Percentiles rank a stretch among this genome's conserved stretches.
Conservation (phyloP, 1,284 basidiomycete genomes). For the Baeospora myosura region DNA sequence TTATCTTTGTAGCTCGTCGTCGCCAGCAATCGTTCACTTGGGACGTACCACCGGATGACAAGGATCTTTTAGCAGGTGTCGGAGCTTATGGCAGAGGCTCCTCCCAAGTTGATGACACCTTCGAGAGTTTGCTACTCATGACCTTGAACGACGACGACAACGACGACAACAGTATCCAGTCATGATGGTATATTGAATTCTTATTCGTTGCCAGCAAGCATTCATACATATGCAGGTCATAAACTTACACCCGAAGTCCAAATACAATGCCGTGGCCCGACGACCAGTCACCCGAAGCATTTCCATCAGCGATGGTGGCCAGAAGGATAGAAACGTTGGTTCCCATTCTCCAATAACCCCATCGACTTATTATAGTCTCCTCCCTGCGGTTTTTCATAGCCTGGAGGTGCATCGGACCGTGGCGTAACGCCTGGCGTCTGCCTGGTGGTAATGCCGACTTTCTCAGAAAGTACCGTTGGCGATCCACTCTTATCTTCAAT, state of each 20-base stretch:
- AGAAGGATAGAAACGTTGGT: conserved; percentile 29
- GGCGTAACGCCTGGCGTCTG: conserved; percentile 33
- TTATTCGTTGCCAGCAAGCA: too few relatives aligned
- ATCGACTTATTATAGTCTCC: conserved; percentile 46
- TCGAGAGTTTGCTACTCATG: conserved; percentile 64
- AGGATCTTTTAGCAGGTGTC: conserved; percentile 47
- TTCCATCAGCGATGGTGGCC: too few relatives aligned
- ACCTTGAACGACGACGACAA: conserved; percentile 26
- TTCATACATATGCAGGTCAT: too few relatives aligned
- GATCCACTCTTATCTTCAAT: conserved; percentile 16
- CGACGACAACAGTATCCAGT: too few relatives aligned
- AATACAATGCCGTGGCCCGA: too few relatives aligned
- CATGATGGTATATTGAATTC: too few relatives aligned
- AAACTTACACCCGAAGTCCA: too few relatives aligned
- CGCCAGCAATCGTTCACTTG: conserved; percentile 48
- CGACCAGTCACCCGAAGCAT: too few relatives aligned
- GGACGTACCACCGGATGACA: conserved; percentile 45
- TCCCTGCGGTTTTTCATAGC: conserved; percentile 36
- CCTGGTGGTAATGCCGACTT: conserved; percentile 35
- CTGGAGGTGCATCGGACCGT: conserved; percentile 47
- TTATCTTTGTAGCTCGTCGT: conserved; percentile 55
- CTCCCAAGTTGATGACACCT: conserved; percentile 55
- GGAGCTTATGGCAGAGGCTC: conserved; percentile 36
- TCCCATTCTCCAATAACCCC: conserved; percentile 50
- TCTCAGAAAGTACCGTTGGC: conserved; percentile 33